Evolutionary conservation across 441 rosid species (phyloP).

Genomic region (Populus hybrid): DNA sequence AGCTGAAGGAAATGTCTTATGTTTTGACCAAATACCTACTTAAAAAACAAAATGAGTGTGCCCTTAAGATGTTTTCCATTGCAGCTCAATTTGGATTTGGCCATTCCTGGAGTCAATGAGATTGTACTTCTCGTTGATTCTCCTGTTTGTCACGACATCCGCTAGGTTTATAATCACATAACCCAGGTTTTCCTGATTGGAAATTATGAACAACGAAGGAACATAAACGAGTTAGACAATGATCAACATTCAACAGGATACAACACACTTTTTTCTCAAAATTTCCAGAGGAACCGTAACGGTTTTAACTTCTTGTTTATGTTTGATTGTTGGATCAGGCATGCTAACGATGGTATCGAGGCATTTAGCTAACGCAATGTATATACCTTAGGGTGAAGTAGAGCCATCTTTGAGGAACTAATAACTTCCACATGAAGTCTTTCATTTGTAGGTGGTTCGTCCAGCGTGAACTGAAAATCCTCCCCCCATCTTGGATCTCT

Average conservation of each 20-base stretch:
- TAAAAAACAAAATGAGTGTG: neutral
- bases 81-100: conserved; percentile 73
- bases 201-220: neutral
- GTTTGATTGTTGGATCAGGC: neutral
- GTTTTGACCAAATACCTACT: neutral
- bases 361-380: neutral
- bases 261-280: neutral
- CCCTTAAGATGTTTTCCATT: conserved; percentile 66
- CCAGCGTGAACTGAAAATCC: conserved; percentile 67
- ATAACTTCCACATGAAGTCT: conserved; percentile 74
- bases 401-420: conserved; percentile 76
- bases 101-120: conserved; percentile 93
- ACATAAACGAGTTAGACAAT: neutral
- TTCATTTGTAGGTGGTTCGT: conserved; percentile 72
- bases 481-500: conserved; percentile 95
- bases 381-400: conserved; percentile 84
- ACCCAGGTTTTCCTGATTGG: conserved; percentile 70
- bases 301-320: neutral
- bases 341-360: neutral
- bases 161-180: conserved; percentile 63
- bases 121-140: conserved; percentile 83
- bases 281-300: neutral
- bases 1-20: neutral
- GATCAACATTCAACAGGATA: neutral
- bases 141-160: conserved; percentile 77